Base-by-base conservation (phyloP, 1,284 basidiomycete genomes). In the Austroboletus niveus region DNA sequence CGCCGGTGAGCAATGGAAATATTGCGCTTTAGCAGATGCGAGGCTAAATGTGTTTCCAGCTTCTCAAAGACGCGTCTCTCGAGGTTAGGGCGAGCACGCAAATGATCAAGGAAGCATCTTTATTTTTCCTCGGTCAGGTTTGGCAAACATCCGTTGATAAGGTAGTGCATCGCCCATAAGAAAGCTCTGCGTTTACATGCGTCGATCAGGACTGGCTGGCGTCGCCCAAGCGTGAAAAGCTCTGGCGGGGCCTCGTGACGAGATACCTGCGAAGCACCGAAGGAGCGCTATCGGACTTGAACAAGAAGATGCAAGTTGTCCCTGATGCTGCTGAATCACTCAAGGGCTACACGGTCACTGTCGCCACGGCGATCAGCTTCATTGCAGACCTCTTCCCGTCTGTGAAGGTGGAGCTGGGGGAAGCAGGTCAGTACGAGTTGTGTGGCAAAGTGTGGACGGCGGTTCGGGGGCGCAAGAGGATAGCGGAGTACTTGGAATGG, bases 21-120 rank as follows among this genome's bases (percentile, higher is more conserved):
- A 8, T 7, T 10, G 8, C n/a, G 8, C 8, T 9, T 11, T n/a
- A 29, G 38, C 27, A 39, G 11, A 8, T 39, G 14, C 17, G 31
- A 15, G 20, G 38, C 47, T 61, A 14, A 64, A 48, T 32, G n/a
- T 6, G 22, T 27, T 35, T 15, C 30, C 45, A 66, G 60, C 39
- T 59, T 38, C 46, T 52, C 29, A 55, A 49, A 20, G 59, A 65
- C 4, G 50, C 54, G 48, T 44, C 50, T 40, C 61, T 65, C 31
- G 52, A 63, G 43, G 52, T 56, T 3, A 50, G 64, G 32, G 45
- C 7, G 14, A 47, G 51, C 29, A 34, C 49, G 3, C 50, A 60
- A 32, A 67, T 67, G 65, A 52, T 65, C 41, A 52, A 51, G 40
- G 63, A 67, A 34, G 62, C 61, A 12, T 61, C 62, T 30, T 42